phyloP scores from a whole-genome alignment of 805 yeast species.

The Suhomyces pyralidae region DNA sequence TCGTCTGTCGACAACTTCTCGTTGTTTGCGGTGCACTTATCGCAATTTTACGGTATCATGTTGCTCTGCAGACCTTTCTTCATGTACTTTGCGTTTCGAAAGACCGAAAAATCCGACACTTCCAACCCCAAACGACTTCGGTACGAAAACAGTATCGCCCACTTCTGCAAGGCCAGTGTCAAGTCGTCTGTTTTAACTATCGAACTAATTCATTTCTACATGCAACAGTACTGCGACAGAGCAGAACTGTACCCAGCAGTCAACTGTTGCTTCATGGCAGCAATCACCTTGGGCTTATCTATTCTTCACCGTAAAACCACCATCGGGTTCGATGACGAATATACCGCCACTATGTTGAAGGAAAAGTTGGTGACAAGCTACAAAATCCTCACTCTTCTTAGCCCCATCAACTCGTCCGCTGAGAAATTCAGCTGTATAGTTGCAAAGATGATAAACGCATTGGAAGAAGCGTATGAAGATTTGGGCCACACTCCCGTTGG shows the following conservation, averaged over 20 bases:
- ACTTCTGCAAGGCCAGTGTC: slow-evolving; percentile 35
- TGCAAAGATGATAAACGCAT: slow-evolving; percentile 12
- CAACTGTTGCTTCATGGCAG: slow-evolving; percentile 34
- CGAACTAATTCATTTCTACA: slow-evolving; percentile 26
- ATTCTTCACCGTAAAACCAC: slow-evolving; percentile 18
- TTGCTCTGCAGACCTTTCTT: slow-evolving; percentile 43
- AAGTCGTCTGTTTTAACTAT: slow-evolving; percentile 35
- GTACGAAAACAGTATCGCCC: slow-evolving; percentile 11
- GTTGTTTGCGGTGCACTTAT: slow-evolving; percentile 31
- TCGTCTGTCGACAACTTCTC: slow-evolving; percentile 14
- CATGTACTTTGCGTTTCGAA: slow-evolving; percentile 23
- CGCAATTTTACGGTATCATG: slow-evolving; percentile 35
- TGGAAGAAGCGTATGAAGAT: slow-evolving; percentile 9
- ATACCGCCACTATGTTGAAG: slow-evolving; percentile 8
- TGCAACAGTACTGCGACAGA: slow-evolving; percentile 28
- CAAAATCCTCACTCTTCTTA: slow-evolving; percentile 8
- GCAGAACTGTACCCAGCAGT: slow-evolving; percentile 33
- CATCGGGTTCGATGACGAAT: slow-evolving; percentile 13
- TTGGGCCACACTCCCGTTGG: neutral
- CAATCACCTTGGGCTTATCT: slow-evolving; percentile 32
- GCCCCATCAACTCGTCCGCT: slow-evolving; percentile 12
- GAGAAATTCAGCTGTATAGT: slow-evolving; percentile 11
- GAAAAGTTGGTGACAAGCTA: slow-evolving; percentile 9
- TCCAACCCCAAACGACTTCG: slow-evolving; percentile 10
- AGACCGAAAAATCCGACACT: neutral